phyloP scores from a whole-genome alignment of 345 rosid species.

The Salix caprea region DNA sequence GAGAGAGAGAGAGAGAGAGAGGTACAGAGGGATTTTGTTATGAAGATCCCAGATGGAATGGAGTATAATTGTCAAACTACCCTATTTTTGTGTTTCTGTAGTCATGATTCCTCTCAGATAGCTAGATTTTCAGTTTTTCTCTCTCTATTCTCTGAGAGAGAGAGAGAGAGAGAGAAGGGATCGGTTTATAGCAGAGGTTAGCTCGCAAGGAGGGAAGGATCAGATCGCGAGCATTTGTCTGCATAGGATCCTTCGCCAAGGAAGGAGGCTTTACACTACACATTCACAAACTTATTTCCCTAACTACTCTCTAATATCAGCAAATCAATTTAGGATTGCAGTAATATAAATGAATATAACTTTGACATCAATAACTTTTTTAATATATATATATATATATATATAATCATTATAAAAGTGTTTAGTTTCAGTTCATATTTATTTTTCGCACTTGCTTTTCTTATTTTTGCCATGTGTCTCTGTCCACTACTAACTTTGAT shows the following conservation, averaged over 20 bases:
- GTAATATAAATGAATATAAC: no score
- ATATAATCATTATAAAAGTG: no score
- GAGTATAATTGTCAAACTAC: not conserved
- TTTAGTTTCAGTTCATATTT: no score
- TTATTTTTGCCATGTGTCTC: no score
- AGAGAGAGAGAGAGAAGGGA: not conserved
- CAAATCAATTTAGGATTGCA: no score
- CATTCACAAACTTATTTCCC: not conserved
- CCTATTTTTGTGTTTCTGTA: not conserved
- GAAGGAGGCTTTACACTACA: not conserved
- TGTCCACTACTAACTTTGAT: no score
- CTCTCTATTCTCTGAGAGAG: not conserved
- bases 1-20: not conserved
- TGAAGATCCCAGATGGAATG: not conserved
- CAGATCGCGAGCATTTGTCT: not conserved
- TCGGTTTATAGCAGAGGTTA: not conserved
- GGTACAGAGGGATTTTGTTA: not conserved
- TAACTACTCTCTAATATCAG: no score
- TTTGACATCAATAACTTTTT: no score
- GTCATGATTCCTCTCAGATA: not conserved
- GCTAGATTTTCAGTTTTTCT: not conserved
- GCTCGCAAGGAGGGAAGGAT: not conserved
- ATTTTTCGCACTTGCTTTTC: no score
- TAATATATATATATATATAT: no score
- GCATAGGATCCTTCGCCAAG: slow-evolving; percentile 35